Conservation (phyloP, 1,284 basidiomycete species). For the Trichosporon sp. region DNA sequence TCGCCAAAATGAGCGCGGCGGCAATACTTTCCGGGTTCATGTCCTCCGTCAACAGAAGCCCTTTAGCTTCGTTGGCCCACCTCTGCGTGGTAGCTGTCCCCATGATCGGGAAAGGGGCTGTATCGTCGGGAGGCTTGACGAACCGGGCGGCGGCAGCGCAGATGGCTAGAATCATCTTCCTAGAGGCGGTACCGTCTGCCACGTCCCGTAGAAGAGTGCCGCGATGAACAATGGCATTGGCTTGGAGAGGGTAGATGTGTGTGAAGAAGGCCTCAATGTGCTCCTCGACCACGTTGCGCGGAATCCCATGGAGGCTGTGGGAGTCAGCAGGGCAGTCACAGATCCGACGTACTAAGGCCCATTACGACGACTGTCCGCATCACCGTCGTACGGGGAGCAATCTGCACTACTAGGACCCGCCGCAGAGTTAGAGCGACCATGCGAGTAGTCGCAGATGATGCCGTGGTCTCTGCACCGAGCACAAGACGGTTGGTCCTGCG, state of each 20-base stretch:
- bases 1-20: slow-evolving; percentile 23
- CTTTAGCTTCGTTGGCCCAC: slow-evolving; percentile 24
- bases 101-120: neutral
- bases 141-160: slow-evolving; percentile 24
- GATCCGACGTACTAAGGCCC: neutral
- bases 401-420: slow-evolving; percentile 16
- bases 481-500: slow-evolving; percentile 17
- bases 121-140: slow-evolving; percentile 2
- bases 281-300: slow-evolving; percentile 15
- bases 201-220: slow-evolving; percentile 19
- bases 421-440: neutral
- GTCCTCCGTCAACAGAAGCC: slow-evolving; percentile 17
- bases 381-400: slow-evolving; percentile 11
- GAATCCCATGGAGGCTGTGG: slow-evolving; percentile 15
- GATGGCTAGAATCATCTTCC: slow-evolving; percentile 20
- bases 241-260: slow-evolving; percentile 22
- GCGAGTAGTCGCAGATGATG: slow-evolving; percentile 13
- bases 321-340: neutral
- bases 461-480: slow-evolving; percentile 13
- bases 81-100: slow-evolving; percentile 9
- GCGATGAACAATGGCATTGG: slow-evolving; percentile 23
- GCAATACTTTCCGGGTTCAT: slow-evolving; percentile 22
- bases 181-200: slow-evolving; percentile 12
- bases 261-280: slow-evolving; percentile 25
- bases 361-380: neutral